Evolutionary conservation across 441 rosid species (phyloP), one percentile per base, ranked within the genome.

Genomic region (Pelargonium australe): DNA sequence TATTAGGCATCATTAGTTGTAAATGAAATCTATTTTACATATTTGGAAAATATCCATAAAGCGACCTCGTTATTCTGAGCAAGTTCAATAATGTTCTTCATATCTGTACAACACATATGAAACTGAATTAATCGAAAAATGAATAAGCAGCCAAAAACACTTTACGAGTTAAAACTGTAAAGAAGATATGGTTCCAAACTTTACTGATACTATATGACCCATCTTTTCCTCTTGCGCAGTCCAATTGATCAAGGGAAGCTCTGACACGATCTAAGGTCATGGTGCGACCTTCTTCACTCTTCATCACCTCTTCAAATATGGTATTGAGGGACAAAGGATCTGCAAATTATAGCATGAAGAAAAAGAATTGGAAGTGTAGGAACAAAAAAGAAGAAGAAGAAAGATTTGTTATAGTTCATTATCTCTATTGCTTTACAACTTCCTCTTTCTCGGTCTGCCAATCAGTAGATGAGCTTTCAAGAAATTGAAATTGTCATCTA

Each of bases 21-120:
- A 20, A 41, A 66, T 31, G 67, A 70, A 53, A 57, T 13, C 66
- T 53, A 34, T 31, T 43, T 25, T 60, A 65, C 66, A 70, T 16
- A 69, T 67, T 65, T 65, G 10, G 43, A 66, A 70, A 64, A 67
- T 64, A 53, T 31, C 67, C 65, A 66, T 63, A 53, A 63, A 68
- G 78, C 64, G 37, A 94, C 99, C 96, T 95, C 97, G 14, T 86
- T 89, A 76, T 72, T 82, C 82, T 88, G 94, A 70, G 94, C 96
- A 69, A 70, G 72, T 72, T 84, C 87, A 64, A 91, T 81, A 58
- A 88, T 88, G 70, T 77, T 72, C 81, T 81, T 86, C 73, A 84
- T 82, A 75, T 95, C 97, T 95, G 86, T 76, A 75, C 49, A 80
- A 16, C 31, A 73, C 72, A 73, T 40, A 77, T 34, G 2, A 60